Base-by-base conservation (phyloP, 2,329 filamentous ascomycete genomes). In the Sclerotinia subarctica region DNA sequence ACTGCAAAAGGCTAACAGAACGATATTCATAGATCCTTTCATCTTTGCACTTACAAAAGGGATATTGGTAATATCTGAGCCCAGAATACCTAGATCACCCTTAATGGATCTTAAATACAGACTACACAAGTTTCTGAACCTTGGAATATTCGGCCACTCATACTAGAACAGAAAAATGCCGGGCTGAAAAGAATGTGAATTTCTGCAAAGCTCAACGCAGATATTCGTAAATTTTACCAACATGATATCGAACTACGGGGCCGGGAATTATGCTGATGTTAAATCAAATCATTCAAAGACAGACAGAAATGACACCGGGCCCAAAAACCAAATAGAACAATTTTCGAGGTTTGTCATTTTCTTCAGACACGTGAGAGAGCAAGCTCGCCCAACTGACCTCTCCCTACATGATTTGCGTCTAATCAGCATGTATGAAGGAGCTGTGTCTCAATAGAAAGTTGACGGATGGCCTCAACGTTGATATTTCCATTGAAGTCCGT, bases 371-470 rank as follows among this genome's bases (percentile, higher is more conserved):
- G 2, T 44, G 7, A 15, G 15, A 10, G 54, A 24, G 49, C 5
- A 24, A 10, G 5, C 6, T 21, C 15, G 5, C 6, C 13, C 15
- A 2, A 24, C 4, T 51, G 44, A 4, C 0, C n/a, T 1, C 2
- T 5, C 13, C 26, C 35, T 15, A 65, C 13, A 56, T 3, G 29
- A 56, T 42, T 21, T 7, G 13, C 1, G 11, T 65, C 63, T 35
- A 65, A n/a, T 24, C 63, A 17, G 15, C 52, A 42, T 57, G 29
- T 57, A 17, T 57, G 52, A 35, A 42, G 42, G 26, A 57, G 63
- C 19, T 51, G 64, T 21, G 42, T 47, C 54, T 58, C 52, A 38
- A 51, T 13, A 42, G 64, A 44, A 38, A 66, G 52, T 42, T 57
- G 52, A 11, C 21, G 38, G n/a, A 58, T 66, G 26, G 1, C 38